These are phyloP conservation scores for Trametes villosa DNA, from an alignment of 768 basidiomycete genomes.

Conservation along the genomic window DNA sequence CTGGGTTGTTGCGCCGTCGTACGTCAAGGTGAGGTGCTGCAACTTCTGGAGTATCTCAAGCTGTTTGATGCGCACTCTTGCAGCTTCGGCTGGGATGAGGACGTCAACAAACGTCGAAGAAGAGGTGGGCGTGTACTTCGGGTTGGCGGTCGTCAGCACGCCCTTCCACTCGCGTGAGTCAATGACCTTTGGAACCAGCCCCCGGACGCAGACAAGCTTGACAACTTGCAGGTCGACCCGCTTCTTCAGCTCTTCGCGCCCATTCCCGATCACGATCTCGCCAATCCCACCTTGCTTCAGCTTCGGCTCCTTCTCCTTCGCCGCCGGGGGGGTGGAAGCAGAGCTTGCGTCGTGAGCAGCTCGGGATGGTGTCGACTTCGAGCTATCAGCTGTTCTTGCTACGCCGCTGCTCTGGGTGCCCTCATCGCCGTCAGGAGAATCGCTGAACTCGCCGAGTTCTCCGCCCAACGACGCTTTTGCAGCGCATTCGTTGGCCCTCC, in stretches of 20 bases:
- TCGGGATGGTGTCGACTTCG: too few relatives aligned
- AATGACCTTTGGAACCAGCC: background rate
- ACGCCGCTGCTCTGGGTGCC: too few relatives aligned
- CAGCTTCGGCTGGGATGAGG: conserved; percentile 9
- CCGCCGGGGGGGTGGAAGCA: too few relatives aligned
- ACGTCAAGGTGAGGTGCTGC: conserved; percentile 27
- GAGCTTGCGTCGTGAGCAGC: too few relatives aligned
- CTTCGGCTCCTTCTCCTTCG: too few relatives aligned
- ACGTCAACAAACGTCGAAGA: background rate
- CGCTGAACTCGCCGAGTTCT: background rate
- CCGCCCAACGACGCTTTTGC: background rate
- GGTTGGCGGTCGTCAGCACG: background rate
- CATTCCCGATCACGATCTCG: background rate
- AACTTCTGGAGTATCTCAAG: conserved; percentile 9
- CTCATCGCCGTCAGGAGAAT: too few relatives aligned
- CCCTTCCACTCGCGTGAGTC: conserved; percentile 7
- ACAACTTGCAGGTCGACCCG: background rate
- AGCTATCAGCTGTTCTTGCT: too few relatives aligned
- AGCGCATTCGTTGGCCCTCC: background rate
- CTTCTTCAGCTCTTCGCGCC: background rate
- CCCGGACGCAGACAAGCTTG: conserved; percentile 7
- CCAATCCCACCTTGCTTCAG: background rate
- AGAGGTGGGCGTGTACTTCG: conserved; percentile 1
- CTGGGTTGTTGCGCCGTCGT: conserved; percentile 37
- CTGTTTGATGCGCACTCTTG: background rate